Percentiles rank a stretch among this genome's conserved stretches.
phyloP scores from a whole-genome alignment of 1,139 yeast genomes.

The Candida gigantensis region DNA sequence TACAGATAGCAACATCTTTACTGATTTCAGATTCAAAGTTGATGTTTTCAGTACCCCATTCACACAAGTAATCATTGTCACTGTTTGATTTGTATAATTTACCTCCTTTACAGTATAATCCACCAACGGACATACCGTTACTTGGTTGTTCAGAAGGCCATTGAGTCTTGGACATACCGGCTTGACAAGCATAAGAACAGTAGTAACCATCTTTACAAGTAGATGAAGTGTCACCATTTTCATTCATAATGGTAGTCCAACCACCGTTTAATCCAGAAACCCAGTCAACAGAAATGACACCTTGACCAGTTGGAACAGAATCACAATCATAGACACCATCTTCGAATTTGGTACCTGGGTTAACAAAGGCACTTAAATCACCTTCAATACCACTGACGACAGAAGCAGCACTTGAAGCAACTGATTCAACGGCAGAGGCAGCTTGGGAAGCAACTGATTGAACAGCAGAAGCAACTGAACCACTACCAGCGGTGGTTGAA shows the following conservation, averaged over 20 bases:
- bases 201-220: constrained; percentile 81
- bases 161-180: constrained; percentile 97
- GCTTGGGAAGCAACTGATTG: constrained; percentile 9
- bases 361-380: constrained; percentile 54
- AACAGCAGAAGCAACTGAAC: constrained; percentile 11
- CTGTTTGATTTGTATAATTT: constrained; percentile 77
- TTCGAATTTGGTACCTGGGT: constrained; percentile 60
- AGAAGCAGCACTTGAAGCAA: constrained; percentile 21
- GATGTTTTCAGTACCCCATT: constrained; percentile 77
- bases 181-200: constrained; percentile 95
- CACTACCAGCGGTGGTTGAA: no score
- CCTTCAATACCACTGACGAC: constrained; percentile 42
- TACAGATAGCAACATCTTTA: constrained; percentile 79
- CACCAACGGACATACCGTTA: constrained; percentile 89
- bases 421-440: constrained; percentile 9
- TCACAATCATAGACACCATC: constrained; percentile 82
- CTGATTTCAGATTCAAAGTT: constrained; percentile 63
- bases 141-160: constrained; percentile 89
- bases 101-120: constrained; percentile 78
- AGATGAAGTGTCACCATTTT: constrained; percentile 58
- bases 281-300: constrained; percentile 75
- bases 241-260: constrained; percentile 73
- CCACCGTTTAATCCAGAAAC: constrained; percentile 53
- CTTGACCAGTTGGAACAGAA: constrained; percentile 85
- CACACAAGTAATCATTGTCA: constrained; percentile 66